Conservation (phyloP, 306 rosid genomes). For the Pyrus betulifolia region DNA sequence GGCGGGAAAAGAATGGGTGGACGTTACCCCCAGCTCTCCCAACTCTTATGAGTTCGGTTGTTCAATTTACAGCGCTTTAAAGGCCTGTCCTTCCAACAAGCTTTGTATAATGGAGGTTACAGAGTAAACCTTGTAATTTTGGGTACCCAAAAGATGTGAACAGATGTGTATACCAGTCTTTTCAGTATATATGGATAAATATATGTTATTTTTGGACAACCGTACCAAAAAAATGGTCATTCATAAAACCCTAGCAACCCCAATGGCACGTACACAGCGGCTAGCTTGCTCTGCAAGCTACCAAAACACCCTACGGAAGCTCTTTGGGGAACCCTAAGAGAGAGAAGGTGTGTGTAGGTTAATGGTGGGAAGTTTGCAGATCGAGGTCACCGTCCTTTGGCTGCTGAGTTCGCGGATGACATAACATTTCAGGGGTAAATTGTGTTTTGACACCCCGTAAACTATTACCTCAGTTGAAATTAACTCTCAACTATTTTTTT, state of each 20-base stretch:
- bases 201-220: background rate
- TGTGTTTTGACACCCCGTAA: too few species aligned
- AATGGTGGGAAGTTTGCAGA: too few species aligned
- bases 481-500: too few species aligned
- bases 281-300: too few species aligned
- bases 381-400: too few species aligned
- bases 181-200: background rate
- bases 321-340: too few species aligned
- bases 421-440: too few species aligned
- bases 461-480: too few species aligned
- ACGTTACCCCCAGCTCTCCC: conserved; percentile 48
- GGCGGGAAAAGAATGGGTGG: conserved; percentile 75
- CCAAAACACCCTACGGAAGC: too few species aligned
- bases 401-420: too few species aligned
- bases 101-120: conserved; percentile 53
- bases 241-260: background rate
- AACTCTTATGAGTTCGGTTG: conserved; percentile 66
- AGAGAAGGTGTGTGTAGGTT: too few species aligned
- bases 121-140: conserved; percentile 14
- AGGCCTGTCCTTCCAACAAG: conserved; percentile 48
- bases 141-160: background rate
- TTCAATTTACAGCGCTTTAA: conserved; percentile 55
- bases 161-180: background rate
- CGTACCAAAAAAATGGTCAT: background rate
- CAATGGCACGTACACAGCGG: too few species aligned